phyloP scores from a whole-genome alignment of 1,284 basidiomycete genomes.

The Boletus smithii region DNA sequence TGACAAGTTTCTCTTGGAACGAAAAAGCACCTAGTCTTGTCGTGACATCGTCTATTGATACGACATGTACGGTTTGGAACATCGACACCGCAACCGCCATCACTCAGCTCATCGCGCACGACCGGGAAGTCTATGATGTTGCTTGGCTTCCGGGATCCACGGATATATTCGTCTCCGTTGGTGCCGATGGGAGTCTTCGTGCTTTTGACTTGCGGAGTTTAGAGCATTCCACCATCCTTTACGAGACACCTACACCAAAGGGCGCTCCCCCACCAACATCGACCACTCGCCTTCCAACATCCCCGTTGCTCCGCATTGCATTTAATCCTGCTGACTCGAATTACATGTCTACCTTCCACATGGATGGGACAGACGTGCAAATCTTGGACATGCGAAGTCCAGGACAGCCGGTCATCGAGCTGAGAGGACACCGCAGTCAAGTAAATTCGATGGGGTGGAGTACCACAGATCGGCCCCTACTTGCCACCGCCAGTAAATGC shows the following conservation, averaged over 20 bases:
- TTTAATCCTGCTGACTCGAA: constrained; percentile 87
- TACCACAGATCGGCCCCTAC: constrained; percentile 71
- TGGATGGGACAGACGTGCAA: constrained; percentile 83
- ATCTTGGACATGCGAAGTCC: constrained; percentile 94
- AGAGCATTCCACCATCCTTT: constrained; percentile 98
- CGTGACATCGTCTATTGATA: constrained; percentile 95
- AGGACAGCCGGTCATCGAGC: constrained; percentile 88
- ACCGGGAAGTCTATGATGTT: constrained; percentile 96
- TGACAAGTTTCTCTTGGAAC: constrained; percentile 97
- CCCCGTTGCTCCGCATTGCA: constrained; percentile 78
- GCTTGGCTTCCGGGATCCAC: constrained; percentile 98
- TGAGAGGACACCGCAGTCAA: constrained; percentile 73
- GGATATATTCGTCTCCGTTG: constrained; percentile 98
- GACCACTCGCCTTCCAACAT: constrained; percentile 66
- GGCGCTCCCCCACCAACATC: constrained; percentile 57
- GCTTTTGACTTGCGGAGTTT: constrained; percentile 95
- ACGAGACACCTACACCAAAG: constrained; percentile 86
- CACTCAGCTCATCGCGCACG: constrained; percentile 97
- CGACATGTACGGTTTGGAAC: constrained; percentile 96
- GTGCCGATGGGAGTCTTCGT: constrained; percentile 93
- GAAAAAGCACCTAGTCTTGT: constrained; percentile 82
- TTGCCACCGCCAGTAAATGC: constrained; percentile 76
- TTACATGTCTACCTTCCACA: constrained; percentile 92
- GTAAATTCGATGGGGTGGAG: constrained; percentile 90
- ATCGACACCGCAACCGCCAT: constrained; percentile 94